These are phyloP conservation scores for Sporothrix humicola DNA, from an alignment of 2,329 filamentous ascomycete genomes.

Conservation along the genomic window DNA sequence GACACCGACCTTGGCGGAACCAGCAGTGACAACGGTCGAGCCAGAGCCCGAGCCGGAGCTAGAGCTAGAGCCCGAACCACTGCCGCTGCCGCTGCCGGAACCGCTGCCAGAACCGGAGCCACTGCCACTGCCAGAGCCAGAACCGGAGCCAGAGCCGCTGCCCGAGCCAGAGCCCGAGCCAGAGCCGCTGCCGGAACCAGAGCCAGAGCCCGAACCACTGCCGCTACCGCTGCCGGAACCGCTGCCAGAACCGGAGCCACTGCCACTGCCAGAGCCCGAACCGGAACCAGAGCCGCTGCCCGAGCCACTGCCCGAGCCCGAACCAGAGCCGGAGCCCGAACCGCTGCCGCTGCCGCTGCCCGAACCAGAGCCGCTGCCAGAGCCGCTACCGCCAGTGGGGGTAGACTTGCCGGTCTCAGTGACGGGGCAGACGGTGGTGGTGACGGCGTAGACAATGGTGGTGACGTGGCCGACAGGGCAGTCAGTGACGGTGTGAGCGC, in stretches of 20 bases:
- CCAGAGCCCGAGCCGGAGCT: neutral
- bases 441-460: conserved; percentile 41
- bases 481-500: conserved; percentile 41
- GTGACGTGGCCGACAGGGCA: conserved; percentile 42
- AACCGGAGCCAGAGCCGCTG: conserved; percentile 6
- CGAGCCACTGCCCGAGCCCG: neutral
- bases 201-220: conserved; percentile 10
- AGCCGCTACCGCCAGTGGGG: neutral
- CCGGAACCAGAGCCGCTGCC: neutral
- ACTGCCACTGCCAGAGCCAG: neutral
- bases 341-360: neutral
- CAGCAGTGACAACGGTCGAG: conserved; percentile 29
- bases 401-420: conserved; percentile 33
- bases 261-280: neutral
- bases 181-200: neutral
- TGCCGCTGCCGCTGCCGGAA: neutral
- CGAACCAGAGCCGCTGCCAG: neutral
- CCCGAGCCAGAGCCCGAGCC: neutral
- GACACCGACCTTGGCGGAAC: conserved; percentile 30
- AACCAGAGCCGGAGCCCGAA: neutral
- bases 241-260: neutral
- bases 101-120: neutral
- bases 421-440: conserved; percentile 53
- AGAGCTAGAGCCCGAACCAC: neutral
- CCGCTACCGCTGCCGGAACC: neutral